These are phyloP conservation scores for Globisporangium perplexum DNA, from an alignment of 352 stramenopile species.

Conservation along the genomic window DNA sequence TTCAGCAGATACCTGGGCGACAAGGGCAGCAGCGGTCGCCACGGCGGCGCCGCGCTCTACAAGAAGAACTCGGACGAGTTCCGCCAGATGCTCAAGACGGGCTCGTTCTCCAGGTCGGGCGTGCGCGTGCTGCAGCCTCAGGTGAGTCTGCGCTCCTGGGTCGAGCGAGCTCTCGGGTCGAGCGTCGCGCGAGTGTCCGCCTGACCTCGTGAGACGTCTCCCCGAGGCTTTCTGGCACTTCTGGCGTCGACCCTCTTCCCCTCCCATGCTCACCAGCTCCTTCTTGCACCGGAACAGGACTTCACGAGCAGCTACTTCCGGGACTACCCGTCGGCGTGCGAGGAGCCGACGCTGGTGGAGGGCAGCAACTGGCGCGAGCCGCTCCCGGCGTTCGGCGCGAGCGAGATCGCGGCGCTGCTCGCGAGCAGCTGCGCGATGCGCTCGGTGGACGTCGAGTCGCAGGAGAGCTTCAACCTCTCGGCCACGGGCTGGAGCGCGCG, in stretches of 20 bases:
- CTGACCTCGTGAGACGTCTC: not conserved
- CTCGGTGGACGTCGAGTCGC: slow-evolving; percentile 15
- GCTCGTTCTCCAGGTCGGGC: slow-evolving; percentile 30
- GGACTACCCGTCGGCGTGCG: slow-evolving; percentile 8
- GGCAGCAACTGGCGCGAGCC: slow-evolving; percentile 24
- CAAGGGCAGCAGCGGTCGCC: slow-evolving; percentile 3
- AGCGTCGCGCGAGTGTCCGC: too few relatives aligned
- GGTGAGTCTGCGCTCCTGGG: too few relatives aligned
- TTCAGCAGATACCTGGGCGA: slow-evolving; percentile 3
- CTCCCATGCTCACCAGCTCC: too few relatives aligned
- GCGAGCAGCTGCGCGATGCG: slow-evolving; percentile 12
- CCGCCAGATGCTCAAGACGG: slow-evolving; percentile 29
- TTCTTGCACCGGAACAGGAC: slow-evolving; percentile 10
- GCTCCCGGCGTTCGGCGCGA: slow-evolving; percentile 26
- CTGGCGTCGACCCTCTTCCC: not conserved
- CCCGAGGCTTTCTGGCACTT: too few relatives aligned
- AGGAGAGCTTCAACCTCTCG: slow-evolving; percentile 18
- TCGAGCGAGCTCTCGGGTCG: not conserved
- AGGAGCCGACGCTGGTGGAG: slow-evolving; percentile 14
- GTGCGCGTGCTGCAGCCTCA: slow-evolving; percentile 21
- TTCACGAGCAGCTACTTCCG: slow-evolving; percentile 28
- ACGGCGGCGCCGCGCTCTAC: slow-evolving; percentile 10
- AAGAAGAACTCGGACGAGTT: slow-evolving; percentile 36
- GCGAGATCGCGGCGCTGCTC: slow-evolving; percentile 13
- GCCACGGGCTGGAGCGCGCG: slow-evolving; percentile 12